A percentile compares a stretch with the other conserved stretches of the same genome.
phyloP scores from a whole-genome alignment of 139 green algal genomes.

The Asterochloris sp. region DNA sequence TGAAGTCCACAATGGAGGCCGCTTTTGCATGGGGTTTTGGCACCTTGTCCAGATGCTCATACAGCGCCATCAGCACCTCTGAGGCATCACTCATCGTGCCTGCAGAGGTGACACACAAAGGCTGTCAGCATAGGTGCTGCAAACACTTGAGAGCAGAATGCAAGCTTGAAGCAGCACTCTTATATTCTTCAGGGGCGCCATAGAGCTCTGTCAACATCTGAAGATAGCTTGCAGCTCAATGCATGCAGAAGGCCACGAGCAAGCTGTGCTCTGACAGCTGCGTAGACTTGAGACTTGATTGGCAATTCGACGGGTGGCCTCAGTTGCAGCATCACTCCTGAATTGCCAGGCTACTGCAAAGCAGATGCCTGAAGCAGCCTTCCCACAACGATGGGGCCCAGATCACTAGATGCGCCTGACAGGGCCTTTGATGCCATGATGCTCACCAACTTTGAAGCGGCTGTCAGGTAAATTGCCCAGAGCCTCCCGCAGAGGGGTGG shows the following conservation, averaged over 20 bases:
- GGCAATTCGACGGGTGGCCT: no score
- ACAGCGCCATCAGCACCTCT: slow-evolving; percentile 31
- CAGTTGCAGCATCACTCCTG: no score
- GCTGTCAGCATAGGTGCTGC: not conserved
- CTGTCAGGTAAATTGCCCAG: slow-evolving; percentile 44
- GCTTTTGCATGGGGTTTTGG: not conserved
- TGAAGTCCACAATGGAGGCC: slow-evolving; percentile 30
- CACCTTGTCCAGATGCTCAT: slow-evolving; percentile 15
- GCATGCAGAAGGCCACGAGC: no score
- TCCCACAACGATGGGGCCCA: no score
- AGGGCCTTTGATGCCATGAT: not conserved
- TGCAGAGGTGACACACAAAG: slow-evolving; percentile 5
- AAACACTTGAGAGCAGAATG: not conserved
- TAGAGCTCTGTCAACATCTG: no score
- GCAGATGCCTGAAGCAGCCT: no score
- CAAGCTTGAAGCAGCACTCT: no score
- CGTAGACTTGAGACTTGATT: no score
- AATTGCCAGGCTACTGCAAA: no score
- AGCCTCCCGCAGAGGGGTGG: slow-evolving; percentile 55
- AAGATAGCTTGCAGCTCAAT: no score
- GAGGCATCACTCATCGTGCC: slow-evolving; percentile 48
- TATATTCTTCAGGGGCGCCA: no score
- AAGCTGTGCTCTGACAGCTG: no score
- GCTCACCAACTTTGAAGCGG: slow-evolving; percentile 40
- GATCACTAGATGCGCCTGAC: not conserved